Percentiles rank a stretch among this genome's conserved stretches.
Evolutionary conservation across 2,329 filamentous ascomycete genomes (phyloP).

Genomic region (Phialophora tarda): DNA sequence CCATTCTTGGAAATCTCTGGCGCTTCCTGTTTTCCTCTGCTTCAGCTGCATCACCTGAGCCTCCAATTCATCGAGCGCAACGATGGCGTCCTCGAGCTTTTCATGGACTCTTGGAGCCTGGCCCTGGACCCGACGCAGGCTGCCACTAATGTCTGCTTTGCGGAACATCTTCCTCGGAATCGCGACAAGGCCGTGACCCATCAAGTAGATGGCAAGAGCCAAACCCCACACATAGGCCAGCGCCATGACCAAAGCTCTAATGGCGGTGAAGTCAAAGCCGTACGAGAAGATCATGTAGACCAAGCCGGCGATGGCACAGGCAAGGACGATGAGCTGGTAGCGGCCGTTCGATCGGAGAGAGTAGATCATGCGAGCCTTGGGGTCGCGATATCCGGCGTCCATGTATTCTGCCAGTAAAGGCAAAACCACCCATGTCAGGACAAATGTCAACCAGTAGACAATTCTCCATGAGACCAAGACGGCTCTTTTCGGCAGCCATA

Average conservation of each 20-base stretch:
- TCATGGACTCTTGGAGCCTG: slow-evolving; percentile 84
- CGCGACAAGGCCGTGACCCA: slow-evolving; percentile 95
- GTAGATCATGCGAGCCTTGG: slow-evolving; percentile 78
- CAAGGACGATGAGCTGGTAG: slow-evolving; percentile 82
- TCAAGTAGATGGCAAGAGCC: slow-evolving; percentile 89
- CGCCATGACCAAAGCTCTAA: slow-evolving; percentile 90
- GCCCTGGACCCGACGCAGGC: slow-evolving; percentile 75
- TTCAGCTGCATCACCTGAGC: slow-evolving; percentile 78
- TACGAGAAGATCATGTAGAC: slow-evolving; percentile 83
- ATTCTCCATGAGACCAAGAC: slow-evolving; percentile 92
- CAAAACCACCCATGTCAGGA: slow-evolving; percentile 92
- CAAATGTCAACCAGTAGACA: slow-evolving; percentile 96
- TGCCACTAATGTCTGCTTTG: slow-evolving; percentile 75
- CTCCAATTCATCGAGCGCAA: slow-evolving; percentile 80
- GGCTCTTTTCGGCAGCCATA: slow-evolving; percentile 82
- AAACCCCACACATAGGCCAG: slow-evolving; percentile 94
- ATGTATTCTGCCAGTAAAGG: slow-evolving; percentile 93
- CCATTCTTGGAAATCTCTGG: slow-evolving; percentile 83
- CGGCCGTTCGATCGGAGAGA: slow-evolving; percentile 85
- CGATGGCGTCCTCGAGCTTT: slow-evolving; percentile 81
- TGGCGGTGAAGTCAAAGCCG: slow-evolving; percentile 70
- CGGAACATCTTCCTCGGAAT: slow-evolving; percentile 82
- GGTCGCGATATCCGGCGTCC: slow-evolving; percentile 90
- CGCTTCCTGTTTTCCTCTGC: slow-evolving; percentile 78
- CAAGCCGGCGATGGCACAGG: slow-evolving; percentile 71